Evolutionary conservation across 768 basidiomycete genomes (phyloP).

Genomic region (Lactarius hatsudake): DNA sequence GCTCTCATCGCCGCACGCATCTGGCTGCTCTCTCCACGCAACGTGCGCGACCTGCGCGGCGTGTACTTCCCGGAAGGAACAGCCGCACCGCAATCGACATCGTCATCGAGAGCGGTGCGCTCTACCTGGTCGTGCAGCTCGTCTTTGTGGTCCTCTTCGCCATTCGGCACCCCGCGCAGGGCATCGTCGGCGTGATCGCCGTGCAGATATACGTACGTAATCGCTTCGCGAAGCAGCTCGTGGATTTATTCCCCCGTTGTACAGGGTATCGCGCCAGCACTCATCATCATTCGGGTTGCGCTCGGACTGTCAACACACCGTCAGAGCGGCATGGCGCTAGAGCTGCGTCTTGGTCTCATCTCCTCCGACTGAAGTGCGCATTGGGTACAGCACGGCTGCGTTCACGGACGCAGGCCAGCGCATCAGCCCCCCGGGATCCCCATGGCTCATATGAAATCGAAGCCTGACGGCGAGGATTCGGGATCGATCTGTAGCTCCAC

Average conservation of each 20-base stretch:
- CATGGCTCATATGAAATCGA: not conserved
- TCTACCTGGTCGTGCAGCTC: conserved; percentile 42
- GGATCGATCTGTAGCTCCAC: not conserved
- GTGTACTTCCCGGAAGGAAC: not conserved
- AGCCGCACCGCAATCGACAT: conserved; percentile 33
- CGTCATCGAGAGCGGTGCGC: conserved; percentile 40
- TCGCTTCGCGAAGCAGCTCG: not conserved
- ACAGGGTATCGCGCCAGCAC: conserved; percentile 18
- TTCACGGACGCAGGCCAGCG: conserved; percentile 5
- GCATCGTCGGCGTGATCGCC: conserved; percentile 38
- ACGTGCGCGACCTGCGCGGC: conserved; percentile 19
- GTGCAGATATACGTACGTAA: conserved; percentile 41
- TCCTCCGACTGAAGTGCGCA: not conserved
- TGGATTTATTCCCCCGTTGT: not conserved
- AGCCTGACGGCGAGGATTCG: not conserved
- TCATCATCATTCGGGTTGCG: conserved; percentile 20
- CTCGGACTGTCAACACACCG: conserved; percentile 5
- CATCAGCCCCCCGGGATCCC: too few relatives aligned
- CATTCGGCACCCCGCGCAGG: conserved; percentile 36
- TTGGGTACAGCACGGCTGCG: not conserved
- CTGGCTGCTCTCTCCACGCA: conserved; percentile 31
- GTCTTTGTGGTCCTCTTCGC: conserved; percentile 43
- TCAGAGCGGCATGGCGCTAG: not conserved
- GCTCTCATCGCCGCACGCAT: conserved; percentile 42
- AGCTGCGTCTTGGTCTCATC: not conserved